Conservation (phyloP, 306 rosid species). For the Betula pendula region DNA sequence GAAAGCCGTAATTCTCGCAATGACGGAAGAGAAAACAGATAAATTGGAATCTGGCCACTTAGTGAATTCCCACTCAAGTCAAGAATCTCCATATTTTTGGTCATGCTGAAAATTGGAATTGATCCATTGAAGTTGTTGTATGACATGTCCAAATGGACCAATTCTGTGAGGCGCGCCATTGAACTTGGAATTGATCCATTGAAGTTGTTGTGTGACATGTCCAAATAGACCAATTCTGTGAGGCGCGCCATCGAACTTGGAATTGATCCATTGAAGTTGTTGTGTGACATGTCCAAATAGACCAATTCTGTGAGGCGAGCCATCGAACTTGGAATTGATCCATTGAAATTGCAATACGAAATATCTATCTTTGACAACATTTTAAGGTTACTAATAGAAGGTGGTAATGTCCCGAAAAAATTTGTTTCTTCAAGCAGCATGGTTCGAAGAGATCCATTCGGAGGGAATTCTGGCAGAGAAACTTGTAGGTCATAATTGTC, state of each 20-base stretch:
- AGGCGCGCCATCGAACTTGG: too few species aligned
- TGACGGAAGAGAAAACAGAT: constrained; percentile 25
- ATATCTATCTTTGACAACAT: constrained; percentile 30
- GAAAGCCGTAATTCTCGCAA: constrained; percentile 20
- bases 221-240: too few species aligned
- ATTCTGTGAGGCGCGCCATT: constrained; percentile 29
- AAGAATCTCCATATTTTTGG: too few species aligned
- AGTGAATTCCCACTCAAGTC: constrained; percentile 32
- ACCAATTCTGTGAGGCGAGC: too few species aligned
- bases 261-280: too few species aligned
- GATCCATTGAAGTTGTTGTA: constrained; percentile 31
- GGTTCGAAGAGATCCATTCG: constrained; percentile 1
- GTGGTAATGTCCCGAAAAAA: constrained; percentile 35
- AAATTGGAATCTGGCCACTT: too few species aligned
- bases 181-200: constrained; percentile 34
- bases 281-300: too few species aligned
- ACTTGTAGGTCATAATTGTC: constrained; percentile 30
- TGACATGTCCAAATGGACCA: constrained; percentile 34
- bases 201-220: too few species aligned
- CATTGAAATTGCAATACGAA: constrained; percentile 29
- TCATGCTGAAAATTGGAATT: constrained; percentile 35
- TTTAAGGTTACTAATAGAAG: constrained; percentile 22
- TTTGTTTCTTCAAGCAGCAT: constrained; percentile 17
- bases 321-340: too few species aligned
- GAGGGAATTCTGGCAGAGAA: constrained; percentile 36